phyloP scores from a whole-genome alignment of 345 rosid genomes.

The Salix dunnii region DNA sequence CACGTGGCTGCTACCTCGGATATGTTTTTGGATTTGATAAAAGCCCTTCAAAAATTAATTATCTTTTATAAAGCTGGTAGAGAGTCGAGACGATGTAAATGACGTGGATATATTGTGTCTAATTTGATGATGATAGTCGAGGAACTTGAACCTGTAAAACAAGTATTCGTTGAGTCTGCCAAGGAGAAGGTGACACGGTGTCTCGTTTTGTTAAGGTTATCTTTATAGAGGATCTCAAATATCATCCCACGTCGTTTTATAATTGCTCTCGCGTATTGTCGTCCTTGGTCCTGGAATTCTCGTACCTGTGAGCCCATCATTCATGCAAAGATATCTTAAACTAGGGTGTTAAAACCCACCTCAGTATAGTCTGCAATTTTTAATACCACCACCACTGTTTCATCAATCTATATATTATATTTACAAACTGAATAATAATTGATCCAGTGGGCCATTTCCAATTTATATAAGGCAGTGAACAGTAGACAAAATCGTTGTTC shows the following conservation, averaged over 20 bases:
- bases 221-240: no score
- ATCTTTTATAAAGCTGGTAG: no score
- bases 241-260: no score
- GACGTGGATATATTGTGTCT: no score
- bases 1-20: neutral
- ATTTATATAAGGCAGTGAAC: neutral
- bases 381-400: neutral
- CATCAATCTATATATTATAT: neutral
- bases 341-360: neutral
- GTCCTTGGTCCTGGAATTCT: constrained; percentile 1
- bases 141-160: no score
- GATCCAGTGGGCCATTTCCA: constrained; percentile 11
- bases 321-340: constrained; percentile 10
- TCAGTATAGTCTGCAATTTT: neutral
- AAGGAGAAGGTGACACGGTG: no score
- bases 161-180: no score
- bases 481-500: constrained; percentile 31
- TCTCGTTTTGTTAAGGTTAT: no score
- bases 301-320: constrained; percentile 18
- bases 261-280: neutral
- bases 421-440: constrained; percentile 15
- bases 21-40: neutral
- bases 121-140: no score
- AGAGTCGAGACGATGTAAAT: no score
- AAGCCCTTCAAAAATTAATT: no score